Base-by-base conservation (phyloP, 2,329 filamentous ascomycete genomes). In the Pyrenochaeta sp. region DNA sequence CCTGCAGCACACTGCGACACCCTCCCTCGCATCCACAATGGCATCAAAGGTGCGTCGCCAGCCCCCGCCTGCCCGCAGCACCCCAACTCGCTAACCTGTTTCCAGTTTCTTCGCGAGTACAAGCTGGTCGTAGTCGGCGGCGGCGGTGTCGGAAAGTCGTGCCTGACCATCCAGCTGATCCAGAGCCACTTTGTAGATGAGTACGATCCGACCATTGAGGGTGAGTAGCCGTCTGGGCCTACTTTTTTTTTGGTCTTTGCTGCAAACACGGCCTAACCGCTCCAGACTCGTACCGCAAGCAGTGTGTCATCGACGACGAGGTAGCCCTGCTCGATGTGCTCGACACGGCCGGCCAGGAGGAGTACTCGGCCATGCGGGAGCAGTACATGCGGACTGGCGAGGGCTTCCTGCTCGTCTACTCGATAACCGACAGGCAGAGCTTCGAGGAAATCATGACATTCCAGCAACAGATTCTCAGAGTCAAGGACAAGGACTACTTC, bases 401-500 rank as follows among this genome's bases (percentile, higher is more conserved):
- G 80, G 95, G 95, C 48, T 99, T 99, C 81, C 82, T 99, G 73
- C 88, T 99, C 47, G 92, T 98, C 72, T 98, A 98, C 84, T 97
- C 93, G 66, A 99, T 99, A 82, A 97, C 91, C 51, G 97, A 94
- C 73, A 87, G 93, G 73, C 93, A 97, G 80, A 96, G 91, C 72
- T 98, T 97, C 73, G 94, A 99, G 77, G 95, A 99, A 82, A 98
- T 99, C 78, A 90, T 92, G 80, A 97, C 92, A 43, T 98, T 98
- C 81, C 93, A 98, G 80, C 93, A 98, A 83, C 95, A 99, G 80
- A 99, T 99, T 75, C 84, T 99, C 67, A 84, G 95, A 68, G 95
- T 99, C 71, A 99, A 99, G 85, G 95, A 98, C 83, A 98, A 97
- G 87, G 95, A 99, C 81, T 97, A 97, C 78, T 99, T 99, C 83